Conservation (phyloP, 1,139 yeast species). For the Sugiyamaella paludigena region DNA sequence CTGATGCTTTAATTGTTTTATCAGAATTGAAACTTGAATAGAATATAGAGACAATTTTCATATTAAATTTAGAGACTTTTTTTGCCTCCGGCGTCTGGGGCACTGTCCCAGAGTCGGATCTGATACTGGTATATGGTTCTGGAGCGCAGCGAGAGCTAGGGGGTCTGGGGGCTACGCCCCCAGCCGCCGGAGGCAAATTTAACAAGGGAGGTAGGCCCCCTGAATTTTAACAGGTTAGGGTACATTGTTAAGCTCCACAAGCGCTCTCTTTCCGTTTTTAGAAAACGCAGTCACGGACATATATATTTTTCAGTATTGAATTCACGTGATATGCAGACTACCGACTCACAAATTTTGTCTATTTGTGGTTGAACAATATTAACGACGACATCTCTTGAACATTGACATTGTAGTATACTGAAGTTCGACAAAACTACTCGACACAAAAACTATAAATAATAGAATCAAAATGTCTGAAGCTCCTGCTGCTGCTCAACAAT, state of each 20-base stretch:
- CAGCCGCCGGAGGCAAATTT: slow-evolving; percentile 4
- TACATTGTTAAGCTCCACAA: no score
- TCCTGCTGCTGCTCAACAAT: slow-evolving; percentile 21
- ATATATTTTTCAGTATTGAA: not conserved
- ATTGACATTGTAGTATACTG: not conserved
- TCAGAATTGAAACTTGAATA: no score
- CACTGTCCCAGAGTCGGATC: no score
- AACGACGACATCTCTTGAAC: no score
- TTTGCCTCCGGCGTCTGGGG: not conserved
- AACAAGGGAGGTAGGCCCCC: not conserved
- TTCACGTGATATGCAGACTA: slow-evolving; percentile 5
- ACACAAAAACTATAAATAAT: not conserved
- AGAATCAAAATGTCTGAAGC: slow-evolving; percentile 18
- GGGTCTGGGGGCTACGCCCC: not conserved
- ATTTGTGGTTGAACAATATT: not conserved
- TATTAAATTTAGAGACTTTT: no score
- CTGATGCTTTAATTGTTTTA: not conserved
- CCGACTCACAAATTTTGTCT: slow-evolving; percentile 5
- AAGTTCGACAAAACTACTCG: slow-evolving; percentile 3
- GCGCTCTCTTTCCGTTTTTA: not conserved
- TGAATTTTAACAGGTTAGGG: not conserved
- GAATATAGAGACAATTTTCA: no score
- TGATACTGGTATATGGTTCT: no score
- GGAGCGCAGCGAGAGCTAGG: no score
- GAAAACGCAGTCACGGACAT: slow-evolving; percentile 2